Conservation (phyloP, 371 early-diverging fungal species). For the Entomophthora muscae region DNA sequence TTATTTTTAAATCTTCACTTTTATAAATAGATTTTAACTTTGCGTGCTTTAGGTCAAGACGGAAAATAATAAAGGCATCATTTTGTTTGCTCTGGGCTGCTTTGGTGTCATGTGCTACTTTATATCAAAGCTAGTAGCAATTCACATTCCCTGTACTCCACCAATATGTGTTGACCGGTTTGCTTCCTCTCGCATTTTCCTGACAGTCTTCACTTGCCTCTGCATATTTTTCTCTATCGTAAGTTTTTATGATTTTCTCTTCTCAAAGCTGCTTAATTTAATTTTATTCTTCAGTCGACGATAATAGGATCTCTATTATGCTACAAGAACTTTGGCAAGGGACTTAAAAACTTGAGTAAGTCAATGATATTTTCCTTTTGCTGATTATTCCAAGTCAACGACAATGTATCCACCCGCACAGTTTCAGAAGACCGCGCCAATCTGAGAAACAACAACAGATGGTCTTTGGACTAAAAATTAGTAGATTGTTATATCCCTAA, state of each 20-base stretch:
- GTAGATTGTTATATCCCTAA: neutral
- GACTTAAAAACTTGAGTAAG: conserved; percentile 36
- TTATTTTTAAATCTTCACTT: conserved; percentile 25
- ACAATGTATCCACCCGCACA: neutral
- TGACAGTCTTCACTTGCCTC: conserved; percentile 20
- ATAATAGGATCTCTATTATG: conserved; percentile 45
- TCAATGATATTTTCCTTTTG: conserved; percentile 1
- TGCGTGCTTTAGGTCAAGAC: conserved; percentile 14
- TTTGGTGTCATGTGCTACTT: conserved; percentile 17
- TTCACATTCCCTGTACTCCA: conserved; percentile 13
- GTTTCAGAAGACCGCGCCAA: neutral
- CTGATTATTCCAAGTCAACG: neutral
- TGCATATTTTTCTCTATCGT: neutral
- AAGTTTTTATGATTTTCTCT: conserved; percentile 21
- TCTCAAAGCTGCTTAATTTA: neutral
- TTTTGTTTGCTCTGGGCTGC: conserved; percentile 15
- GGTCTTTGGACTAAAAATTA: neutral
- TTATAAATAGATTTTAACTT: neutral
- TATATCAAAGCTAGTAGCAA: conserved; percentile 16
- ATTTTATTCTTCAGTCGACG: conserved; percentile 20
- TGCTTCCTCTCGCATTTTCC: conserved; percentile 34
- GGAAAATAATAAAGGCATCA: conserved; percentile 16
- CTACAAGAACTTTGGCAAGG: conserved; percentile 63
- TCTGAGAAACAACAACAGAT: neutral
- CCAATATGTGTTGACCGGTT: conserved; percentile 12